Base-by-base conservation (phyloP, 2,329 filamentous ascomycete species). In the Beauveria brongniartii region DNA sequence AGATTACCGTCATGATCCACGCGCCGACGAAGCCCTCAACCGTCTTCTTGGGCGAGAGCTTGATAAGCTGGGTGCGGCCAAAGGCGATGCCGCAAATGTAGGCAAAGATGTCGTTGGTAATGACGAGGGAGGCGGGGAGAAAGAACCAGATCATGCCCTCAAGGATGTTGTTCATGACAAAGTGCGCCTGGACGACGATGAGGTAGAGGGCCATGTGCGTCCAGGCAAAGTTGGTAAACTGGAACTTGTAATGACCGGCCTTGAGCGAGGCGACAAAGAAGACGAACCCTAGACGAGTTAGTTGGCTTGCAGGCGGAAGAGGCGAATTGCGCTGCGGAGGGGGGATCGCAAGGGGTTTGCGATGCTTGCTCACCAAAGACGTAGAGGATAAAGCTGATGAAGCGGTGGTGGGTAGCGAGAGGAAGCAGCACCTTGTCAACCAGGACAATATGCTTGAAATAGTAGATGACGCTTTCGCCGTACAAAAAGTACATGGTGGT, bases 141-240 rank as follows among this genome's bases (percentile, higher is more conserved):
- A 97, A 97, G 81, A 99, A 97, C 94, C 94, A 99, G 73, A 99
- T 96, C 90, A 99, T 92, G 78, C 94, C 94, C 78, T 99, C 94
- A 69, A 99, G 95, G 66, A 99, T 89, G 76, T 99, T 99, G 82
- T 99, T 99, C 91, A 99, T 97, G 78, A 97, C 91, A 74, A 99
- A 99, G 74, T 99, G 94, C 16, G 94, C 92, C 75, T 99, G 92
- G 6, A 96, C 92, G 44, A 97, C 93, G 69, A 99, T 97, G 69
- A 99, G 82, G 79, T 96, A 97, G 22, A 99, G 84, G 5, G 95
- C 94, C 92, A 99, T 97, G 74, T 99, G 94, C 16, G 94, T 97
- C 94, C 94, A 99, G 59, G 92, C 94, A 70, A 97, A 99, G 75
- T 99, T 94, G 64, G 92, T 96, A 77, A 99, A 99, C 76, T 99